Conservation (phyloP, 73 alveolate species). For the Tetrahymena thermophila region DNA sequence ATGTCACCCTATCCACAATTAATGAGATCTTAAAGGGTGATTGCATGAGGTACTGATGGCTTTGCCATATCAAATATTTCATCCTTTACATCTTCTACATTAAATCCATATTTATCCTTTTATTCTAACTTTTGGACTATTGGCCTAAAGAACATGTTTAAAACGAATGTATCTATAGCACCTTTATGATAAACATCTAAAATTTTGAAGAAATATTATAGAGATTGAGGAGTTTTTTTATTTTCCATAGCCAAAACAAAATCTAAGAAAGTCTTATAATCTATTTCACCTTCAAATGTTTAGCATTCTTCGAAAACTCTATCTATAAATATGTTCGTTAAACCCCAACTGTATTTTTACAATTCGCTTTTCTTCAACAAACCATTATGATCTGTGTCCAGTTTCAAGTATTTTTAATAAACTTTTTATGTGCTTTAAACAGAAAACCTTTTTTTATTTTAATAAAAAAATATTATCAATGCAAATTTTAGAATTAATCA, state of each 20-base stretch:
- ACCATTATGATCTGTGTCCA: conserved; percentile 92
- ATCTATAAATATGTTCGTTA: conserved; percentile 85
- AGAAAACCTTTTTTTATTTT: conserved; percentile 38
- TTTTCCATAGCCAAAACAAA: conserved; percentile 99
- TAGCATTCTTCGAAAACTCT: conserved; percentile 91
- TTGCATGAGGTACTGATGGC: conserved; percentile 73
- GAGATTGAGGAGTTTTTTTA: conserved; percentile 86
- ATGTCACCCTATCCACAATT: conserved; percentile 83
- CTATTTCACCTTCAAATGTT: conserved; percentile 95
- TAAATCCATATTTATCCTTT: conserved; percentile 77
- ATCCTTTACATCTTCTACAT: conserved; percentile 89
- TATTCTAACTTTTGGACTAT: conserved; percentile 67
- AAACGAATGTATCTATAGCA: conserved; percentile 89
- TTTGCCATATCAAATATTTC: conserved; percentile 94
- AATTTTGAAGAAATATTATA: conserved; percentile 77
- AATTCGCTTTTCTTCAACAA: conserved; percentile 86
- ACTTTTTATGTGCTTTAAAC: conserved; percentile 77
- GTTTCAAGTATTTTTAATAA: conserved; percentile 83
- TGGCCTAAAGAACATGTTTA: conserved; percentile 87
- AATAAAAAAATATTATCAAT: neutral
- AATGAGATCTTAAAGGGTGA: conserved; percentile 67
- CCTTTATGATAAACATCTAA: conserved; percentile 82
- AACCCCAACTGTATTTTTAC: conserved; percentile 77
- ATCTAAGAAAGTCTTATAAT: conserved; percentile 94
- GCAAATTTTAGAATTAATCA: too few relatives aligned